Evolutionary conservation across 2,329 filamentous ascomycete species (phyloP).

Genomic region (Ceratocystis eucalypticola): DNA sequence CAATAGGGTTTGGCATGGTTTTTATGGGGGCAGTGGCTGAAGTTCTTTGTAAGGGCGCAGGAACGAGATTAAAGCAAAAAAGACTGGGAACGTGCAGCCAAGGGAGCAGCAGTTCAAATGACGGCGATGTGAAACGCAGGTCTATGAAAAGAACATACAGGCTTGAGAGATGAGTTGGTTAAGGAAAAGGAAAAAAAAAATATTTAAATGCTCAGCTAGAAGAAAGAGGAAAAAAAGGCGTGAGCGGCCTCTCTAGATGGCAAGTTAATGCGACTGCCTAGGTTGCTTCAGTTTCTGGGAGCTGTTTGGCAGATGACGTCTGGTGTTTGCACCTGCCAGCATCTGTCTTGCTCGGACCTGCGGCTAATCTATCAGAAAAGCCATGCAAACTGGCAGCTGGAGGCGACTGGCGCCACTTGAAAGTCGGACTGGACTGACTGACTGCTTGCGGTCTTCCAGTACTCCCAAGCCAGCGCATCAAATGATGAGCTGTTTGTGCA

Average conservation of each 20-base stretch:
- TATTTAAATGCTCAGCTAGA: neutral
- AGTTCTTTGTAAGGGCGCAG: too few relatives aligned
- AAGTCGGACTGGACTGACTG: too few relatives aligned
- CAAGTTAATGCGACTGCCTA: neutral
- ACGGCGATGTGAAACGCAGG: neutral
- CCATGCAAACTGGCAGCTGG: neutral
- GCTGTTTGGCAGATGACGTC: neutral
- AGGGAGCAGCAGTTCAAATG: neutral
- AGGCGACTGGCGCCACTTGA: neutral
- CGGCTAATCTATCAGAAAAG: neutral
- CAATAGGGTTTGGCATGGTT: slow-evolving; percentile 35
- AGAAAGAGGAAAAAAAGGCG: neutral
- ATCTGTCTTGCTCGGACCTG: neutral
- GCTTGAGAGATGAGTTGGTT: neutral
- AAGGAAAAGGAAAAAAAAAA: neutral
- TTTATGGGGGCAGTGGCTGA: neutral
- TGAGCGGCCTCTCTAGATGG: neutral
- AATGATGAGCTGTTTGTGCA: neutral
- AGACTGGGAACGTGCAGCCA: neutral
- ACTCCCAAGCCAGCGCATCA: neutral
- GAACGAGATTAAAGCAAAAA: neutral
- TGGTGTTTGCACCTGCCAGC: neutral
- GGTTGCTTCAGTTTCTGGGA: neutral
- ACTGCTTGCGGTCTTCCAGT: too few relatives aligned
- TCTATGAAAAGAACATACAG: slow-evolving; percentile 7